Conservation (phyloP, 768 basidiomycete species). For the Mycena metata region DNA sequence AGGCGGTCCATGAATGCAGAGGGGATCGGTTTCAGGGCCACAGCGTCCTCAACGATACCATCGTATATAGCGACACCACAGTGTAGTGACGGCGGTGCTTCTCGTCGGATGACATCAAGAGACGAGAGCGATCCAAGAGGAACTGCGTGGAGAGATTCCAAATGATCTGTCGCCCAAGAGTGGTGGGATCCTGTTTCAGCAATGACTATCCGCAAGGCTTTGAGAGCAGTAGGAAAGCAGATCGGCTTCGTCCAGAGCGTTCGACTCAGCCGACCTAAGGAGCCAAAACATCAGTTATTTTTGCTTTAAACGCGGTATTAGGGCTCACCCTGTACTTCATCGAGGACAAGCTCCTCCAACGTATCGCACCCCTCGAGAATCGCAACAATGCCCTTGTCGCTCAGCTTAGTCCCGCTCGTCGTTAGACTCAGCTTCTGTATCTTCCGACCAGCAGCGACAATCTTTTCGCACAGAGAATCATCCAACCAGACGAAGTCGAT, state of each 20-base stretch:
- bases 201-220: slow-evolving; percentile 45
- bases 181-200: slow-evolving; percentile 52
- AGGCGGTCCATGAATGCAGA: slow-evolving; percentile 46
- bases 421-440: slow-evolving; percentile 48
- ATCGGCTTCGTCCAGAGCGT: slow-evolving; percentile 51
- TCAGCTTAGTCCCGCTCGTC: slow-evolving; percentile 54
- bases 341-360: slow-evolving; percentile 49
- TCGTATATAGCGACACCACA: slow-evolving; percentile 40
- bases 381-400: slow-evolving; percentile 49
- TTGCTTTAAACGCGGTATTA: not conserved
- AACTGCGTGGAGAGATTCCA: slow-evolving; percentile 49
- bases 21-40: slow-evolving; percentile 48
- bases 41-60: slow-evolving; percentile 44
- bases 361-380: slow-evolving; percentile 52
- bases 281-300: slow-evolving; percentile 1
- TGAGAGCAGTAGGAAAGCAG: slow-evolving; percentile 44
- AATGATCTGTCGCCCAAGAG: slow-evolving; percentile 57
- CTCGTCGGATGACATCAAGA: slow-evolving; percentile 46
- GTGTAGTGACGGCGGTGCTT: slow-evolving; percentile 40
- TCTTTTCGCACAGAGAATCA: slow-evolving; percentile 51
- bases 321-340: slow-evolving; percentile 53
- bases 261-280: slow-evolving; percentile 51
- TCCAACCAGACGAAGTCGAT: slow-evolving; percentile 57
- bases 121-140: slow-evolving; percentile 44
- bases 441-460: slow-evolving; percentile 48